Percentiles rank a stretch among this genome's conserved stretches.
phyloP scores from a whole-genome alignment of 2,329 filamentous ascomycete genomes.

The Pseudovirgaria hyperparasitica region DNA sequence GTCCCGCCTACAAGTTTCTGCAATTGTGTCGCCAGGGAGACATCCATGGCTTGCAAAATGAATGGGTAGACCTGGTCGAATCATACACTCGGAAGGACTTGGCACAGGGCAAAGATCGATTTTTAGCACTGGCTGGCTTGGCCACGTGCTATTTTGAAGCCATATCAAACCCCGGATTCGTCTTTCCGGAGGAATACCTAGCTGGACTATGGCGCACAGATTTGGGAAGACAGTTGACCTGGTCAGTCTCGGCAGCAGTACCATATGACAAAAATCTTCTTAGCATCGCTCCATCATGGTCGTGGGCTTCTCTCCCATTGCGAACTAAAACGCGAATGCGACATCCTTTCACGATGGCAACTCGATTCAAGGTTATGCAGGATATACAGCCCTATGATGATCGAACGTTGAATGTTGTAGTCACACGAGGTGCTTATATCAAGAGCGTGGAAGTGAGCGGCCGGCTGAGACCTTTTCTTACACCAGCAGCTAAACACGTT shows the following conservation, averaged over 20 bases:
- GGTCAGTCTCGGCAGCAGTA: conserved; percentile 1
- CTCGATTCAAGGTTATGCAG: background rate
- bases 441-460: conserved; percentile 4
- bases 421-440: conserved; percentile 2
- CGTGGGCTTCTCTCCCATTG: conserved; percentile 7
- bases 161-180: too few relatives aligned
- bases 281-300: conserved; percentile 5
- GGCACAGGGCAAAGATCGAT: conserved; percentile 4
- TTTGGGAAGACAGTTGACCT: conserved; percentile 4
- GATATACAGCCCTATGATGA: too few relatives aligned
- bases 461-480: conserved; percentile 3
- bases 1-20: conserved; percentile 6
- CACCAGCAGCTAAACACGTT: conserved; percentile 1
- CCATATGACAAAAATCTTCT: background rate
- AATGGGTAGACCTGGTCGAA: conserved; percentile 6
- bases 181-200: conserved; percentile 7
- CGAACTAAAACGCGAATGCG: conserved; percentile 3
- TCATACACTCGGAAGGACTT: conserved; percentile 6
- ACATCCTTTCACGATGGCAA: conserved; percentile 1
- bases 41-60: conserved; percentile 2
- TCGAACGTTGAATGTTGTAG: too few relatives aligned
- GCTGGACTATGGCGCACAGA: conserved; percentile 5
- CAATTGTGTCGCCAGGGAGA: conserved; percentile 2
- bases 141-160: conserved; percentile 5
- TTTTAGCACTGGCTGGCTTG: conserved; percentile 5